phyloP scores from a whole-genome alignment of 495 filamentous ascomycete species.

The Hyaloscypha bicolor region DNA sequence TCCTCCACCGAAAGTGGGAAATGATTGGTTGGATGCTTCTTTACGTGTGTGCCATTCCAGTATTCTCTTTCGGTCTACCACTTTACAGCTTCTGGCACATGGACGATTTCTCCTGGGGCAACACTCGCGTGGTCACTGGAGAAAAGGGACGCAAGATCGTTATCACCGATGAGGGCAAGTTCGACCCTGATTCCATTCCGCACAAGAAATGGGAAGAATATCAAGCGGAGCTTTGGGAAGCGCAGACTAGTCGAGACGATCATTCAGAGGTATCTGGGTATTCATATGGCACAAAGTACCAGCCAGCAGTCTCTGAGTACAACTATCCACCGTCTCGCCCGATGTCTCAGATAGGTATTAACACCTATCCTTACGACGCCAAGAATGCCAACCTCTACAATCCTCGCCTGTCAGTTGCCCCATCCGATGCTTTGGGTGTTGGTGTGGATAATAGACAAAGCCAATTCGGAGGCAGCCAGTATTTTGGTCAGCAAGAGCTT shows the following conservation, averaged over 20 bases:
- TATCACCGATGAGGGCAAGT: conserved; percentile 97
- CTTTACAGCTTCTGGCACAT: conserved; percentile 99
- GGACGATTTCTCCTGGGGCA: conserved; percentile 99
- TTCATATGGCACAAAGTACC: conserved; percentile 85
- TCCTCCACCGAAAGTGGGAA: conserved; percentile 94
- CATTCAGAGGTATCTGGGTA: conserved; percentile 87
- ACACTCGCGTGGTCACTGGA: conserved; percentile 95
- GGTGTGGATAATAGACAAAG: conserved; percentile 36
- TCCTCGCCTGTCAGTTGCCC: conserved; percentile 80
- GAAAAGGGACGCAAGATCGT: conserved; percentile 91
- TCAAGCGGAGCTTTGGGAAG: conserved; percentile 95
- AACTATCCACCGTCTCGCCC: conserved; percentile 64
- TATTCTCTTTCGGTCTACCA: conserved; percentile 89
- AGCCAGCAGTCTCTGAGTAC: conserved; percentile 64
- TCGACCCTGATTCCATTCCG: conserved; percentile 89
- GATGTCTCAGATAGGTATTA: conserved; percentile 69
- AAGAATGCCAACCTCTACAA: conserved; percentile 35
- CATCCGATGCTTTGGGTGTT: conserved; percentile 64
- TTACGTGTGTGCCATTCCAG: conserved; percentile 87
- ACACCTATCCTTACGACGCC: conserved; percentile 36
- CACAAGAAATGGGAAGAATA: conserved; percentile 99
- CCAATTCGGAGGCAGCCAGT: conserved; percentile 48
- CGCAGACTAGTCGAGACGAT: conserved; percentile 83
- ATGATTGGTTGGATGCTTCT: conserved; percentile 99
- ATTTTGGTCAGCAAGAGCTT: conserved; percentile 57